phyloP scores from a whole-genome alignment of 2,329 filamentous ascomycete genomes.

The Tothia fuscella region DNA sequence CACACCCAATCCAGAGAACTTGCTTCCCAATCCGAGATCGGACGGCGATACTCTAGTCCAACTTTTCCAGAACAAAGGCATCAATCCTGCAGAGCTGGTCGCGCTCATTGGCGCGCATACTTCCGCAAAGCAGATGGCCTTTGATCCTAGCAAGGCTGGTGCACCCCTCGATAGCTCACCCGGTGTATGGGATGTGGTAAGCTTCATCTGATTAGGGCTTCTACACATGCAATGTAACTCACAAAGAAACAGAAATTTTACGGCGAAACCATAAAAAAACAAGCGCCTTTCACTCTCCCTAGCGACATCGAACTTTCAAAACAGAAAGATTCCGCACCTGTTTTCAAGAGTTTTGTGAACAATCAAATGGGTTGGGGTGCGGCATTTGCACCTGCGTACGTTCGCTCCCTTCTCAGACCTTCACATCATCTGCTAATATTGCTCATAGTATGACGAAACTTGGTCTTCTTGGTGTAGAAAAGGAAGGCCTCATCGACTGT shows the following conservation, averaged over 20 bases:
- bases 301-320: constrained; percentile 20
- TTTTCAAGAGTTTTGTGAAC: constrained; percentile 24
- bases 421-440: neutral
- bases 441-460: constrained; percentile 4
- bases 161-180: constrained; percentile 11
- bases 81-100: constrained; percentile 37
- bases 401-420: neutral
- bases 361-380: constrained; percentile 24
- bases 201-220: neutral
- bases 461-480: constrained; percentile 2
- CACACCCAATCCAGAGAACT: constrained; percentile 7
- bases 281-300: constrained; percentile 20
- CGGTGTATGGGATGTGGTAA: constrained; percentile 13
- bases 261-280: constrained; percentile 17
- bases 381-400: constrained; percentile 16
- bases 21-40: constrained; percentile 24
- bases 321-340: constrained; percentile 16
- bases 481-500: constrained; percentile 6
- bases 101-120: constrained; percentile 45
- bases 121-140: constrained; percentile 35
- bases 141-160: constrained; percentile 23
- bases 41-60: constrained; percentile 32
- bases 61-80: constrained; percentile 40
- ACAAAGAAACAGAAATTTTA: constrained; percentile 12
- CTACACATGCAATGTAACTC: neutral